A percentile compares a stretch with the other conserved stretches of the same genome.
Conservation (phyloP, 192 early-diverging fungal species). For the Phycomyces blakesleeanus region DNA sequence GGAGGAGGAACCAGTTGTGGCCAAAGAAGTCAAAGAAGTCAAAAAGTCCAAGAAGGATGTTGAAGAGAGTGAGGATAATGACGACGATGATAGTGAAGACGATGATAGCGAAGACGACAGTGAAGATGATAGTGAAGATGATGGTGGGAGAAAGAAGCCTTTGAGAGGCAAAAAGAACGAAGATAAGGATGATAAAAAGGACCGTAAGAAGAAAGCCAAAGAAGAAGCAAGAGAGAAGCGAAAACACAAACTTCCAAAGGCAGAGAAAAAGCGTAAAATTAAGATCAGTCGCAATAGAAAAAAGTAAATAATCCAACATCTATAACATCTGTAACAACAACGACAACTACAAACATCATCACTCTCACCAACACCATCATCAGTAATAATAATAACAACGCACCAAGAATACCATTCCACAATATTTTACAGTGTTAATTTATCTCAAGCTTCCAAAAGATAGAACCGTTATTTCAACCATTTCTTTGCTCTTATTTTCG, state of each 20-base stretch:
- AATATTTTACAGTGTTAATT: too few species aligned
- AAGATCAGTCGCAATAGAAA: constrained; percentile 65
- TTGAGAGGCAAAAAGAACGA: constrained; percentile 72
- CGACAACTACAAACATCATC: too few species aligned
- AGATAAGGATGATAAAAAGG: constrained; percentile 87
- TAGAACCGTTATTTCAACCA: too few species aligned
- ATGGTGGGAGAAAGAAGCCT: constrained; percentile 33
- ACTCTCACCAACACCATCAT: too few species aligned
- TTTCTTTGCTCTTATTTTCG: too few species aligned
- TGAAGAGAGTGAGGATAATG: constrained; percentile 32
- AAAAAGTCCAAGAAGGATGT: constrained; percentile 5
- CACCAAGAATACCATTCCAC: too few species aligned
- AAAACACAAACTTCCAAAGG: constrained; percentile 93
- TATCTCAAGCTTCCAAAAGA: too few species aligned
- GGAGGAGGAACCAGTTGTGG: constrained; percentile 10
- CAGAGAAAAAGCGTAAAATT: constrained; percentile 92
- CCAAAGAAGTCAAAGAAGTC: constrained; percentile 21
- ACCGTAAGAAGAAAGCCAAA: constrained; percentile 81
- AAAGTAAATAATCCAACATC: constrained; percentile 31
- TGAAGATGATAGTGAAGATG: constrained; percentile 41
- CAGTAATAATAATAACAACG: too few species aligned
- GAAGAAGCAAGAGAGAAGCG: constrained; percentile 89
- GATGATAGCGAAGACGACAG: constrained; percentile 39
- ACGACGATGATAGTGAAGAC: constrained; percentile 29
- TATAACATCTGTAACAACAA: too few species aligned